Conservation (phyloP, 108 stramenopile species). For the Cyclotella sp. region DNA sequence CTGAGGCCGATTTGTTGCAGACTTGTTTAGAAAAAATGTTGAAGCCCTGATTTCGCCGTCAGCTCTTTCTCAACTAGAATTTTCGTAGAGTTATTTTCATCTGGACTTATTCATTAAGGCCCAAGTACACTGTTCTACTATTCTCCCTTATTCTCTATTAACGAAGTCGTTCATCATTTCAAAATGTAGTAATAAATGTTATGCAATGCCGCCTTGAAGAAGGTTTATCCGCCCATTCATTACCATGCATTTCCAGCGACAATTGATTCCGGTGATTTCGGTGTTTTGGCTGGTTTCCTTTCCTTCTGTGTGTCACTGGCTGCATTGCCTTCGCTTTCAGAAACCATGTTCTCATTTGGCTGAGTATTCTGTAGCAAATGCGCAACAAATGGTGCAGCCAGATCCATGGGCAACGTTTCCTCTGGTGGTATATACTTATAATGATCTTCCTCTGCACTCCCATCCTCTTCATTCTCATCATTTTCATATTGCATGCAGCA, state of each 20-base stretch:
- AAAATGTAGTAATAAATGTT: too few species aligned
- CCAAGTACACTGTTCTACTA: too few species aligned
- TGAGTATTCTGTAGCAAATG: conserved; percentile 45
- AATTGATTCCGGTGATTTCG: neutral
- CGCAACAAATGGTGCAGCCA: conserved; percentile 59
- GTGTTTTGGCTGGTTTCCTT: neutral
- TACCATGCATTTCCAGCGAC: conserved; percentile 44
- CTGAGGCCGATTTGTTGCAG: conserved; percentile 41
- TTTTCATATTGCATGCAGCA: conserved; percentile 76
- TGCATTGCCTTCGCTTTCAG: neutral
- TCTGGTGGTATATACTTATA: conserved; percentile 82
- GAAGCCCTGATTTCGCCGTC: neutral
- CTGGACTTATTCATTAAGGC: too few species aligned
- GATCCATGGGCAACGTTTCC: conserved; percentile 67
- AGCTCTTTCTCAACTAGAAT: neutral
- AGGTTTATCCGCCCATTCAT: neutral
- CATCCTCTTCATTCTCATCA: conserved; percentile 59
- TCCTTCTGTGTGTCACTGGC: neutral
- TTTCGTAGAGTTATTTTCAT: neutral
- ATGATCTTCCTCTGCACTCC: conserved; percentile 67
- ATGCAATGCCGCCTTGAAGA: too few species aligned
- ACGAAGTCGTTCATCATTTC: too few species aligned
- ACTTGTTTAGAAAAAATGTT: conserved; percentile 33
- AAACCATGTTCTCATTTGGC: neutral
- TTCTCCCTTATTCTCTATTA: too few species aligned